Evolutionary conservation across 2,329 filamentous ascomycete species (phyloP).

Genomic region (Juglanconis oblonga): DNA sequence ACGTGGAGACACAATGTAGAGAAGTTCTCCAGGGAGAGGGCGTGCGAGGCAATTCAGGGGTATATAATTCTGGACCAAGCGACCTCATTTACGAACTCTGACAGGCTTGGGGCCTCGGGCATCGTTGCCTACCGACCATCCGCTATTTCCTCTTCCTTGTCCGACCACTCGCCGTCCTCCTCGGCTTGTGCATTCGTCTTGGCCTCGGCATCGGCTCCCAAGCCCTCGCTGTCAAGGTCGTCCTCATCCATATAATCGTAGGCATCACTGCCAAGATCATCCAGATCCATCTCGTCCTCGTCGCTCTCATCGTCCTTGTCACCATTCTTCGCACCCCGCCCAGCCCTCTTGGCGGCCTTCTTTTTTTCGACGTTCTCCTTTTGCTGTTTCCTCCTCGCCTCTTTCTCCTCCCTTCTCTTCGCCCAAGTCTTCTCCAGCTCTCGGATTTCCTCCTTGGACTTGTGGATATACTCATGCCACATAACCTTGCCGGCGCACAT

Average conservation of each 20-base stretch:
- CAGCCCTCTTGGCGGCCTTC: slow-evolving; percentile 44
- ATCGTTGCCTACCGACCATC: slow-evolving; percentile 4
- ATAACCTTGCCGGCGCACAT: slow-evolving; percentile 85
- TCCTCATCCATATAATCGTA: slow-evolving; percentile 41
- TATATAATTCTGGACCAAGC: background rate
- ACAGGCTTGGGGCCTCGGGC: background rate
- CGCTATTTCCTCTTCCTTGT: slow-evolving; percentile 42
- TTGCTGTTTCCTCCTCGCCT: slow-evolving; percentile 75
- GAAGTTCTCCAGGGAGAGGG: background rate
- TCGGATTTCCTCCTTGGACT: slow-evolving; percentile 73
- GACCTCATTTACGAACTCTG: background rate
- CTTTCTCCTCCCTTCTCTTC: slow-evolving; percentile 74
- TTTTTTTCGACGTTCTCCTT: slow-evolving; percentile 90
- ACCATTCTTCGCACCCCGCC: slow-evolving; percentile 34
- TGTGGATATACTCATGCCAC: slow-evolving; percentile 96
- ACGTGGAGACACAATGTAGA: background rate
- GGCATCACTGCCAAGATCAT: slow-evolving; percentile 35
- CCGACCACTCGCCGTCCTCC: slow-evolving; percentile 50
- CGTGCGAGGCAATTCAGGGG: background rate
- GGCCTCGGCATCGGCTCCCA: slow-evolving; percentile 48
- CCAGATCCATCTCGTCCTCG: slow-evolving; percentile 32
- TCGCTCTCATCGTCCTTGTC: slow-evolving; percentile 34
- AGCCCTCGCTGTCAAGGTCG: slow-evolving; percentile 49
- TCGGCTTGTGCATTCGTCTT: slow-evolving; percentile 48
- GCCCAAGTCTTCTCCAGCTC: slow-evolving; percentile 83